Evolutionary conservation across 2,329 filamentous ascomycete species (phyloP).

Genomic region (Elsinoe fawcettii): DNA sequence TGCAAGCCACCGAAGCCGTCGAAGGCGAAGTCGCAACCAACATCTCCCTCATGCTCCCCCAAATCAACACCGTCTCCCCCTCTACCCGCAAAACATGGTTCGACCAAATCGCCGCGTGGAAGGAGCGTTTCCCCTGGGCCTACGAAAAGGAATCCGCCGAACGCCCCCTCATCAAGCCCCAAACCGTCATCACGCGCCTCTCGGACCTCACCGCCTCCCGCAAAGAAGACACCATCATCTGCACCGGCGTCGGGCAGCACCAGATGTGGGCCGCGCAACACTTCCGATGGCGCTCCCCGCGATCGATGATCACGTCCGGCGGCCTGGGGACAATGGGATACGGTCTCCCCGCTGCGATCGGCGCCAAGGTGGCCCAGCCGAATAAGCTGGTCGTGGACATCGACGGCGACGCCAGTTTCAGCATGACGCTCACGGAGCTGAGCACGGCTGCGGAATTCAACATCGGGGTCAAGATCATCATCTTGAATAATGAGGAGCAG

Average conservation of each 20-base stretch:
- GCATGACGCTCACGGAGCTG: constrained; percentile 96
- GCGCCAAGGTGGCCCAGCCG: constrained; percentile 77
- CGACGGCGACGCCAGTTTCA: constrained; percentile 97
- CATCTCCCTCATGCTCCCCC: constrained; percentile 65
- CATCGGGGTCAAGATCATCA: constrained; percentile 89
- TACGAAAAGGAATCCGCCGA: constrained; percentile 68
- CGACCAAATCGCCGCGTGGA: constrained; percentile 81
- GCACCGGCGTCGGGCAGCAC: constrained; percentile 93
- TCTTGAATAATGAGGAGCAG: constrained; percentile 95
- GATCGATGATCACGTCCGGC: constrained; percentile 93
- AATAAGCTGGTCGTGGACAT: constrained; percentile 89
- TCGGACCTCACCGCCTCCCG: constrained; percentile 72
- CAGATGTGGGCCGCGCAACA: constrained; percentile 99
- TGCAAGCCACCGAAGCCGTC: constrained; percentile 90
- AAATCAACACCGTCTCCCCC: constrained; percentile 55
- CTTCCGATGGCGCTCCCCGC: constrained; percentile 86
- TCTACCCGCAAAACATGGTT: constrained; percentile 77
- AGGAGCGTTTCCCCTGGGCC: constrained; percentile 77
- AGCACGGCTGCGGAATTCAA: constrained; percentile 91
- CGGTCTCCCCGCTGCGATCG: constrained; percentile 89
- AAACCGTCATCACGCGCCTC: constrained; percentile 83
- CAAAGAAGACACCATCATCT: constrained; percentile 78
- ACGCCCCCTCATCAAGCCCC: constrained; percentile 82
- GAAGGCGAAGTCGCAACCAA: constrained; percentile 86
- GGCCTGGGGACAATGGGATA: constrained; percentile 95